phyloP scores from a whole-genome alignment of 2,329 filamentous ascomycete species.

The Pseudonectria foliicola region DNA sequence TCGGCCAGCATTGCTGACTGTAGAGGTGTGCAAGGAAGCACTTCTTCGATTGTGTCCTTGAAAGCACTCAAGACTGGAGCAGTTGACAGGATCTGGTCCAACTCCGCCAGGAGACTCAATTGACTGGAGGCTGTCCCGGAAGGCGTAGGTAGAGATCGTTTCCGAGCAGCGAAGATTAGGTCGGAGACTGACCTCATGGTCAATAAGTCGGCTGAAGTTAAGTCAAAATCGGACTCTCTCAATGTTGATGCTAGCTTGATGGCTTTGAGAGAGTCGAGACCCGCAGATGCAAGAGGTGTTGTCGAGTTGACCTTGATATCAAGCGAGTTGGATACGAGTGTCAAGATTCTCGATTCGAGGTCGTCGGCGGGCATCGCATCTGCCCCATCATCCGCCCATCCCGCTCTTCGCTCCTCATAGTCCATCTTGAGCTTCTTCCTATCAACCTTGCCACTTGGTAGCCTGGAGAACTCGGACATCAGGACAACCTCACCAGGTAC shows the following conservation, averaged over 20 bases:
- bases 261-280: constrained; percentile 55
- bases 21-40: constrained; percentile 62
- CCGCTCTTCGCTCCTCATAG: constrained; percentile 26
- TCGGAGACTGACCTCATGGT: constrained; percentile 39
- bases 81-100: constrained; percentile 11
- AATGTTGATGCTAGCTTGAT: constrained; percentile 55
- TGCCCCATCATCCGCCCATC: constrained; percentile 1
- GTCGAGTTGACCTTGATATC: constrained; percentile 26
- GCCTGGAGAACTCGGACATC: constrained; percentile 58
- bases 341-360: constrained; percentile 27
- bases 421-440: constrained; percentile 53
- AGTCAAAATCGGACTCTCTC: constrained; percentile 44
- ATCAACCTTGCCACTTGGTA: constrained; percentile 81
- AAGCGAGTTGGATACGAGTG: constrained; percentile 35
- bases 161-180: constrained; percentile 14
- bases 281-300: constrained; percentile 43
- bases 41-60: constrained; percentile 27
- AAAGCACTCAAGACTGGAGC: constrained; percentile 11
- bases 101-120: constrained; percentile 12
- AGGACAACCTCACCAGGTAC: constrained; percentile 66
- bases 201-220: constrained; percentile 57
- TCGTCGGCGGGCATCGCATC: constrained; percentile 13
- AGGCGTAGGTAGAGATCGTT: not conserved
- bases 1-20: constrained; percentile 78
- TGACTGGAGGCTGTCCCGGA: not conserved